Base-by-base conservation (phyloP, 2,329 filamentous ascomycete species). In the Cercospora berteroae region DNA sequence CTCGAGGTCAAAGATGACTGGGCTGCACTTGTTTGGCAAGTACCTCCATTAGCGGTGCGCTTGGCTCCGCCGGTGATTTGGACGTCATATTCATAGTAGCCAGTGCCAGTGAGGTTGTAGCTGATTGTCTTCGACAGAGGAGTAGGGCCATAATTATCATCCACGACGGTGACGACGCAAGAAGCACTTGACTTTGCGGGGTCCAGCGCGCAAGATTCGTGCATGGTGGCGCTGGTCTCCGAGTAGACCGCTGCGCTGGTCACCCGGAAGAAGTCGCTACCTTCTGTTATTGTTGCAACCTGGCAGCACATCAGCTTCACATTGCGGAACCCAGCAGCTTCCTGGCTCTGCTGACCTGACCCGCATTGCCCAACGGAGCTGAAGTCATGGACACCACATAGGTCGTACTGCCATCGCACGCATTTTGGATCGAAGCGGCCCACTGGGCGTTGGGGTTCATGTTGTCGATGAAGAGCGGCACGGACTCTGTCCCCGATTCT, bases 381-480 rank as follows among this genome's bases (percentile, higher is more conserved):
- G 70, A 71, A 3, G 72, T 74, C 66, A 70, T 70, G 13, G 69
- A 71, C 13, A 70, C 52, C 3, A 71, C 72, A 31, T 74, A 74
- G 9, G 71, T 74, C 4, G 72, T 74, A 18, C 69, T 68, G 57
- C 72, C 71, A 25, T 67, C 50, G 65, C 72, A 74, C 3, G 69
- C 71, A 33, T 72, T 69, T 33, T 71, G 66, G 16, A 74, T 63
- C 4, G 72, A 74, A 18, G 72, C 72, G 33, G 68, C 72, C 72
- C 72, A 74, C 10, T 66, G 60, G 3, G 71, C 66, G 20, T 70
- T 67, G 4, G 72, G 72, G 31, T 74, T 66, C 63, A 70, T 70
- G 57, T 74, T 70, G 63, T 74, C 66, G 33, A 74, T 74, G 67
- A 72, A 74, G 59, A 74, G 68, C 50, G 67, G 65, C 9, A 69